These are phyloP conservation scores for Backusella liffmaniae DNA, from an alignment of 192 early-diverging fungal species.

Conservation along the genomic window DNA sequence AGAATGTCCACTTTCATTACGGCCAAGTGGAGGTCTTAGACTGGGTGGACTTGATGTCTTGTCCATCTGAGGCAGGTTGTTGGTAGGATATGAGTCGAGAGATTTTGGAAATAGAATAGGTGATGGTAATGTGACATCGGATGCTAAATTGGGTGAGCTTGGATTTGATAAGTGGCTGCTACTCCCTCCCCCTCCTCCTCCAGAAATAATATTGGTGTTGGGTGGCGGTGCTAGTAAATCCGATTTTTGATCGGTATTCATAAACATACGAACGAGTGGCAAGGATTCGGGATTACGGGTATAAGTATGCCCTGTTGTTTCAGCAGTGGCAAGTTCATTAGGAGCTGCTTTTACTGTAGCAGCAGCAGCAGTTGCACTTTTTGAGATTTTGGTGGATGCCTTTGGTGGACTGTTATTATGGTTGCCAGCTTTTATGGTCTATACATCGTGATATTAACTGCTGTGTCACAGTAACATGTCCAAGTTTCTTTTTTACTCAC, in stretches of 20 bases:
- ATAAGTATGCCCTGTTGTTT: slow-evolving; percentile 11
- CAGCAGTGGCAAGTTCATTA: not conserved
- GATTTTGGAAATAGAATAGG: slow-evolving; percentile 1
- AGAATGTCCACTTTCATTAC: not conserved
- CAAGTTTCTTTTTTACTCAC: slow-evolving; percentile 31
- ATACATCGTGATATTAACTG: not conserved
- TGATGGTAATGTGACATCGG: not conserved
- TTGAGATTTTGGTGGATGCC: not conserved
- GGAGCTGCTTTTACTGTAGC: not conserved
- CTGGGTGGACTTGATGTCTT: not conserved
- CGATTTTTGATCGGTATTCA: slow-evolving; percentile 3
- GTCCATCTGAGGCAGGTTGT: not conserved
- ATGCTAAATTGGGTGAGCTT: not conserved
- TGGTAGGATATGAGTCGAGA: not conserved
- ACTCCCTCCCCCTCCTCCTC: not conserved
- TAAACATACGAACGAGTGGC: slow-evolving; percentile 35
- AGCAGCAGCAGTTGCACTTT: slow-evolving; percentile 13
- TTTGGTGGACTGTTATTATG: not conserved
- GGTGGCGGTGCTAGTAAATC: not conserved
- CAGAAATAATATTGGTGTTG: not conserved
- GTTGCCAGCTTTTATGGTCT: not conserved
- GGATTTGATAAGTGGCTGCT: not conserved
- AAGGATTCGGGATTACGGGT: slow-evolving; percentile 27
- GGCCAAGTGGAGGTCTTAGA: not conserved
- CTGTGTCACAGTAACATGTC: not conserved